Conservation (phyloP, 306 rosid genomes). For the Potentilla sterilis region DNA sequence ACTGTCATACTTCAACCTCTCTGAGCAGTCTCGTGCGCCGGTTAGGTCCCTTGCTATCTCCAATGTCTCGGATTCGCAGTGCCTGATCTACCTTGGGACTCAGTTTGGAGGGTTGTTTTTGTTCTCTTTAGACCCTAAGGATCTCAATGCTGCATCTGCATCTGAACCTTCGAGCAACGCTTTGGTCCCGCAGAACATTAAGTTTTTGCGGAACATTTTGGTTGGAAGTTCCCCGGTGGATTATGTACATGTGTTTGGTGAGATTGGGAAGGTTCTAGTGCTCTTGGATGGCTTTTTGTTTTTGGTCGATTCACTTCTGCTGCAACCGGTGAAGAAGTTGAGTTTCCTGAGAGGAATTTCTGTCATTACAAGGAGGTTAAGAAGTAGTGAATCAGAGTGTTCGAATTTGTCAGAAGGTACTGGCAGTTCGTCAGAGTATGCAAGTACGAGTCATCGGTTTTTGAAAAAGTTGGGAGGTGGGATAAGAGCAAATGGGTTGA, state of each 20-base stretch:
- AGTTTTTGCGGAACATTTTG: conserved; percentile 44
- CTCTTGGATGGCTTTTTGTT: conserved; percentile 73
- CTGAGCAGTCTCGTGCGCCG: conserved; percentile 48
- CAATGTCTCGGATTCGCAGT: conserved; percentile 39
- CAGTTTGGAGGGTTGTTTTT: conserved; percentile 62
- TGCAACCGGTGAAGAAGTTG: conserved; percentile 53
- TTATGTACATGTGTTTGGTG: conserved; percentile 45
- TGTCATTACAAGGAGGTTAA: conserved; percentile 49
- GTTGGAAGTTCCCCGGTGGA: conserved; percentile 55
- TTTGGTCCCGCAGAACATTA: conserved; percentile 40
- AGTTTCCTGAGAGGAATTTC: conserved; percentile 57
- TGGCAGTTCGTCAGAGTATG: conserved; percentile 27
- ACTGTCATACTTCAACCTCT: conserved; percentile 56
- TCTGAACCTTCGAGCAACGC: conserved; percentile 17
- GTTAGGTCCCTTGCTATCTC: conserved; percentile 59
- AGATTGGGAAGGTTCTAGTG: conserved; percentile 49
- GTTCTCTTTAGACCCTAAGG: conserved; percentile 42
- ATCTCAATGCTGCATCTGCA: conserved; percentile 12
- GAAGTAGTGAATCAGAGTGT: conserved; percentile 52
- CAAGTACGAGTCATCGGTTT: conserved; percentile 55
- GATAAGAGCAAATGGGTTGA: conserved; percentile 62
- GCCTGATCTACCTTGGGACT: conserved; percentile 63
- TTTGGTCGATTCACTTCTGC: conserved; percentile 53
- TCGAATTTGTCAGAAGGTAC: conserved; percentile 33
- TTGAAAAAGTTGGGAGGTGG: conserved; percentile 72